These are phyloP conservation scores for Boletus patriciae DNA, from an alignment of 768 basidiomycete genomes.

Conservation along the genomic window DNA sequence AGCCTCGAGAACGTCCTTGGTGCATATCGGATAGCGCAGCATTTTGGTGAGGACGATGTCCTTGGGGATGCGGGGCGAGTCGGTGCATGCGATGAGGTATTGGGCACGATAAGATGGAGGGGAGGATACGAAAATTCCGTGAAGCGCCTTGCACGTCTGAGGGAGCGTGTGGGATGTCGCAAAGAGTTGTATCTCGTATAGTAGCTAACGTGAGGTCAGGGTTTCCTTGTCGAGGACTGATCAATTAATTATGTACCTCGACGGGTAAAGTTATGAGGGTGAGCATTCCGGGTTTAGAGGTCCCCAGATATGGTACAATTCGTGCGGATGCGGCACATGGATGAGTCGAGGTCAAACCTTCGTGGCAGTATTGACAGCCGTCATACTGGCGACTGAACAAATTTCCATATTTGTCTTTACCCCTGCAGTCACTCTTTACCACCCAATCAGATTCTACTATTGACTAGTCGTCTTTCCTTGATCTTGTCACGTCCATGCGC, in stretches of 20 bases:
- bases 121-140: constrained; percentile 53
- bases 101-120: constrained; percentile 60
- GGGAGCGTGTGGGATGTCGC: constrained; percentile 69
- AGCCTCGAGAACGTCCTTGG: constrained; percentile 42
- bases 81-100: constrained; percentile 53
- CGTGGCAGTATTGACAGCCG: background rate
- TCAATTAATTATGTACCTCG: constrained; percentile 31
- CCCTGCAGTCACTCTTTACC: background rate
- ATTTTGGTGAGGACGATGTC: constrained; percentile 42
- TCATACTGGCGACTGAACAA: background rate
- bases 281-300: constrained; percentile 8
- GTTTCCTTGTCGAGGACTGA: background rate
- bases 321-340: background rate
- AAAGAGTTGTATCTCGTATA: constrained; percentile 74
- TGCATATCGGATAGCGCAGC: constrained; percentile 45
- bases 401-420: background rate
- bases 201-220: constrained; percentile 49
- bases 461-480: background rate
- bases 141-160: constrained; percentile 50
- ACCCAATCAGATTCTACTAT: background rate
- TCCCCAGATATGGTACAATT: background rate
- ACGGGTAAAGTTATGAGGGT: constrained; percentile 34
- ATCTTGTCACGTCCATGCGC: background rate
- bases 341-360: background rate
- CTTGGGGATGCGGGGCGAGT: constrained; percentile 14